A percentile compares a stretch with the other conserved stretches of the same genome.
These are phyloP conservation scores for Lepiota venenata DNA, from an alignment of 768 basidiomycete genomes.

Conservation along the genomic window DNA sequence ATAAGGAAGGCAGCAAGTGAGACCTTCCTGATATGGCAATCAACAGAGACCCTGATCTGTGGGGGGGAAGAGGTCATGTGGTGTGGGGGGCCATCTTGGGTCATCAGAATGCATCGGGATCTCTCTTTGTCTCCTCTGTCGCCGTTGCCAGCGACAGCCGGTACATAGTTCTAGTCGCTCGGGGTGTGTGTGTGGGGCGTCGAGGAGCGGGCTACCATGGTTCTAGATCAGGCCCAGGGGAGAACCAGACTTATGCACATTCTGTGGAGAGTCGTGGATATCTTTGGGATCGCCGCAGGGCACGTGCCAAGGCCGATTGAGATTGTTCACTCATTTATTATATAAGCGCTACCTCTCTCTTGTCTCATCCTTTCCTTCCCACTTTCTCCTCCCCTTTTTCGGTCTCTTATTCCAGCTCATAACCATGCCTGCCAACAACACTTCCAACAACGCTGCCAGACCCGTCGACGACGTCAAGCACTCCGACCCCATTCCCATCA, in stretches of 20 bases:
- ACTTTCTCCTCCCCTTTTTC: slow-evolving; percentile 19
- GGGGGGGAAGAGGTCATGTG: slow-evolving; percentile 6
- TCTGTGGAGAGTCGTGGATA: background rate
- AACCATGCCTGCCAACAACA: slow-evolving; percentile 32
- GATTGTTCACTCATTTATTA: slow-evolving; percentile 12
- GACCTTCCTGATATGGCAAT: background rate
- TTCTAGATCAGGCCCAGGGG: background rate
- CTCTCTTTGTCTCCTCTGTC: background rate
- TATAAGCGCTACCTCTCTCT: slow-evolving; percentile 18
- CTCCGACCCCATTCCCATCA: slow-evolving; percentile 67
- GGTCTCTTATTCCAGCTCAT: slow-evolving; percentile 13
- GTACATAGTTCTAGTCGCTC: too few relatives aligned
- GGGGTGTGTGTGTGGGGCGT: too few relatives aligned
- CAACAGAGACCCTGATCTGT: background rate
- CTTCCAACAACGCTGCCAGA: slow-evolving; percentile 19
- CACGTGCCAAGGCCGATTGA: slow-evolving; percentile 11
- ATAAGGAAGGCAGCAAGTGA: background rate
- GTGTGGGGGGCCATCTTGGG: background rate
- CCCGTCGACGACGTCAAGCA: slow-evolving; percentile 31
- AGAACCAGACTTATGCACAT: background rate
- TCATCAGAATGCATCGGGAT: background rate
- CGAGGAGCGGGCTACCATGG: too few relatives aligned
- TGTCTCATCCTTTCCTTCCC: slow-evolving; percentile 10
- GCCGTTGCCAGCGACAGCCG: too few relatives aligned
- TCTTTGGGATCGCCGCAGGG: background rate